Evolutionary conservation across 1,284 basidiomycete species (phyloP).

Genomic region (Peniophora sp.): DNA sequence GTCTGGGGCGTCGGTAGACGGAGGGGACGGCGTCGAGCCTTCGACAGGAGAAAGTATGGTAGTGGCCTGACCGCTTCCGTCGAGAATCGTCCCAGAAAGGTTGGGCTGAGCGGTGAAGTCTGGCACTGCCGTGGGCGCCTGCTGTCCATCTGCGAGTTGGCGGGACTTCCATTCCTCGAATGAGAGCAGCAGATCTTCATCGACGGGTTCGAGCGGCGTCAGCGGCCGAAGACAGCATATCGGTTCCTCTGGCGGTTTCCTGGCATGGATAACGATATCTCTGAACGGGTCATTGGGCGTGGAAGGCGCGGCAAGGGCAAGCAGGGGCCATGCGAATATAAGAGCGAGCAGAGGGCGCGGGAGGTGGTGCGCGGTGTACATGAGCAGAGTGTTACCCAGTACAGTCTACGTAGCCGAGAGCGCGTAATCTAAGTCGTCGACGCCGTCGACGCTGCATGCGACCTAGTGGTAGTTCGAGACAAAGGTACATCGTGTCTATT

Average conservation of each 20-base stretch:
- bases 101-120: conserved; percentile 12
- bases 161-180: conserved; percentile 90
- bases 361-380: conserved; percentile 9
- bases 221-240: conserved; percentile 60
- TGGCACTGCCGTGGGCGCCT: conserved; percentile 15
- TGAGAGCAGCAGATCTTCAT: conserved; percentile 64
- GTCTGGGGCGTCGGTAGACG: conserved; percentile 10
- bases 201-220: conserved; percentile 38
- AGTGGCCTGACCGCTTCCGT: neutral
- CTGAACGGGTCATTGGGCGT: conserved; percentile 56
- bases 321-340: conserved; percentile 30
- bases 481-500: too few relatives aligned
- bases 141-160: conserved; percentile 32
- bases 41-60: neutral
- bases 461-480: too few relatives aligned
- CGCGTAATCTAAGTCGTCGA: too few relatives aligned
- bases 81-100: neutral
- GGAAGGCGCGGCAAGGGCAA: conserved; percentile 18
- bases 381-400: neutral
- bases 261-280: conserved; percentile 37
- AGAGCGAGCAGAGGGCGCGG: conserved; percentile 28
- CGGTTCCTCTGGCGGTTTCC: conserved; percentile 43
- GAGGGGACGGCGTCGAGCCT: conserved; percentile 1
- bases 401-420: neutral
- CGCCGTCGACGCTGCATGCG: too few relatives aligned